phyloP scores from a whole-genome alignment of 306 rosid species.

The Casuarina glauca region DNA sequence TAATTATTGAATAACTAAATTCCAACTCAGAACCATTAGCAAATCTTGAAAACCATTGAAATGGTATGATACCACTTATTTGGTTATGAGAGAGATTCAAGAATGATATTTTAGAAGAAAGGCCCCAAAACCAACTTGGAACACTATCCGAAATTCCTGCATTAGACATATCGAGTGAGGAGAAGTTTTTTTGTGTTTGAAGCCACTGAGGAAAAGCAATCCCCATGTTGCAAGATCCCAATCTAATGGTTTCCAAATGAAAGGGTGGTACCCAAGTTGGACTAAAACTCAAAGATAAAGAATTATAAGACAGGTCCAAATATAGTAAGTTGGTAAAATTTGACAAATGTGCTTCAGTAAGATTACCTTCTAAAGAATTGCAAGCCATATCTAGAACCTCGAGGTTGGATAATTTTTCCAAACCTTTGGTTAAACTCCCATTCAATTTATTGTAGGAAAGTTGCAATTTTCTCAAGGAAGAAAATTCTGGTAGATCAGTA shows the following conservation, averaged over 20 bases:
- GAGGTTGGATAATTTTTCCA: background rate
- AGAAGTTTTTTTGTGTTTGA: background rate
- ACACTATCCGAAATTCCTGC: background rate
- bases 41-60: background rate
- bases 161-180: background rate
- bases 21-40: no score
- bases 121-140: background rate
- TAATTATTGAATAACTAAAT: no score
- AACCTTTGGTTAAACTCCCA: background rate
- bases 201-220: background rate
- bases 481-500: background rate
- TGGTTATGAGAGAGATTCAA: constrained; percentile 2
- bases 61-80: background rate
- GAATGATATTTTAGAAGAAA: no score
- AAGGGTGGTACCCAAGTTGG: background rate
- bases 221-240: background rate
- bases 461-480: fast-evolving
- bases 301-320: background rate
- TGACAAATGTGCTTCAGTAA: background rate
- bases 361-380: background rate
- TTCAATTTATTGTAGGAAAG: background rate
- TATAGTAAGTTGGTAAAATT: fast-evolving
- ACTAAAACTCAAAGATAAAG: background rate
- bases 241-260: background rate
- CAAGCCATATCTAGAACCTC: background rate